phyloP scores from a whole-genome alignment of 805 yeast species.

The Wickerhamomyces ciferrii region DNA sequence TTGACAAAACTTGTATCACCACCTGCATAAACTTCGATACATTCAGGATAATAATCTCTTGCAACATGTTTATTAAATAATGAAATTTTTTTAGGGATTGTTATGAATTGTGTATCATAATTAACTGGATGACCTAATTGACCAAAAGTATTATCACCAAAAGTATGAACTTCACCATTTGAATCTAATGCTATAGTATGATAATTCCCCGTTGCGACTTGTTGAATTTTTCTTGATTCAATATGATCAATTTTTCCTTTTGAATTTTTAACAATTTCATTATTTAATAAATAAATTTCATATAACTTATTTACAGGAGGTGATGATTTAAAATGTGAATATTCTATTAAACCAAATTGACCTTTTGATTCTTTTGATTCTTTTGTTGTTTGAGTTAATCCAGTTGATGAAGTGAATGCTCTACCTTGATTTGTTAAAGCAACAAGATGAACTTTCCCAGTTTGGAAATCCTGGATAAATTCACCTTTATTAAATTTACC shows the following conservation, averaged over 20 bases:
- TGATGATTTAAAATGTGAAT: constrained; percentile 56
- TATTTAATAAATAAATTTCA: constrained; percentile 55
- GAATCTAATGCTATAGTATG: constrained; percentile 71
- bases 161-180: constrained; percentile 69
- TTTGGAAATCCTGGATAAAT: constrained; percentile 39
- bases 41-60: constrained; percentile 38
- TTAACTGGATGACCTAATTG: constrained; percentile 71
- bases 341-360: constrained; percentile 77
- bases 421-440: constrained; percentile 53
- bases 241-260: constrained; percentile 15
- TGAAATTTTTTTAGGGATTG: constrained; percentile 60
- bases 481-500: no score
- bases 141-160: constrained; percentile 85
- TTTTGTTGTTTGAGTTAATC: constrained; percentile 21
- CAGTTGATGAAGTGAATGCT: constrained; percentile 61
- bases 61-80: constrained; percentile 35
- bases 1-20: constrained; percentile 58
- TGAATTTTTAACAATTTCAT: constrained; percentile 24
- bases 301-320: constrained; percentile 44
- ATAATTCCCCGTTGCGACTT: constrained; percentile 67
- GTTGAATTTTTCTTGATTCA: constrained; percentile 39
- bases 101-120: constrained; percentile 58
- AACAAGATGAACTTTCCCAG: constrained; percentile 71
- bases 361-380: constrained; percentile 43
- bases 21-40: constrained; percentile 59